Conservation (phyloP, 331 rosid genomes). For the Rosa hybrid region DNA sequence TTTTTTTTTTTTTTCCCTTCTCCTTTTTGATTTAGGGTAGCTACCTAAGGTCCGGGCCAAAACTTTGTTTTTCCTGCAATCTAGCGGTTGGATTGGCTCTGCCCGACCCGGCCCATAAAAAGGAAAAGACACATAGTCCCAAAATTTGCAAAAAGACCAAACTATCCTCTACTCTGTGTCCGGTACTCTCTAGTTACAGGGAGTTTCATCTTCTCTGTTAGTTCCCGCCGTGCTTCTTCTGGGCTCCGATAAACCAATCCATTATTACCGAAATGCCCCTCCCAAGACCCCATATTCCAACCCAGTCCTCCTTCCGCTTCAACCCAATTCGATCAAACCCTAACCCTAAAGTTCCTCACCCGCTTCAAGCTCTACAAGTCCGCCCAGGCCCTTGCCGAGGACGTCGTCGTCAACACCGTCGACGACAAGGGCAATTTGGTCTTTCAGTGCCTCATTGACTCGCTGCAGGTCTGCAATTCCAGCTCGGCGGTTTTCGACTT, state of each 20-base stretch:
- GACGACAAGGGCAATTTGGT: conserved; percentile 45
- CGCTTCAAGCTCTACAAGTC: conserved; percentile 68
- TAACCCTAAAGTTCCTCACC: conserved; percentile 61
- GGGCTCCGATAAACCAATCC: neutral
- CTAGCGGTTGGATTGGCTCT: no score
- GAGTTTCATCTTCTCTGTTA: no score
- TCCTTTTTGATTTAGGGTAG: no score
- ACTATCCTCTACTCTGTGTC: no score
- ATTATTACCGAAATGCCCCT: conserved; percentile 33
- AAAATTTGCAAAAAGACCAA: no score
- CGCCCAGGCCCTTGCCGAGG: conserved; percentile 74
- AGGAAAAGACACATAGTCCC: no score
- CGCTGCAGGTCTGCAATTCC: conserved; percentile 52
- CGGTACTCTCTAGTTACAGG: no score
- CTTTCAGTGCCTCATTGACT: conserved; percentile 55
- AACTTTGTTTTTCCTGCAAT: no score
- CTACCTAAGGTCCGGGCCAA: no score
- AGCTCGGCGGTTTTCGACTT: conserved; percentile 75
- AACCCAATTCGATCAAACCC: conserved; percentile 54
- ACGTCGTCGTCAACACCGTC: conserved; percentile 39
- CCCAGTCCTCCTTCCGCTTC: conserved; percentile 25
- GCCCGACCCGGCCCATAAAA: no score
- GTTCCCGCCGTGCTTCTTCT: neutral
- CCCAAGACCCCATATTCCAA: conserved; percentile 24
- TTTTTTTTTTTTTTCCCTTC: no score